Conservation (phyloP, 495 filamentous ascomycete genomes). For the Hyaloscypha variabilis region DNA sequence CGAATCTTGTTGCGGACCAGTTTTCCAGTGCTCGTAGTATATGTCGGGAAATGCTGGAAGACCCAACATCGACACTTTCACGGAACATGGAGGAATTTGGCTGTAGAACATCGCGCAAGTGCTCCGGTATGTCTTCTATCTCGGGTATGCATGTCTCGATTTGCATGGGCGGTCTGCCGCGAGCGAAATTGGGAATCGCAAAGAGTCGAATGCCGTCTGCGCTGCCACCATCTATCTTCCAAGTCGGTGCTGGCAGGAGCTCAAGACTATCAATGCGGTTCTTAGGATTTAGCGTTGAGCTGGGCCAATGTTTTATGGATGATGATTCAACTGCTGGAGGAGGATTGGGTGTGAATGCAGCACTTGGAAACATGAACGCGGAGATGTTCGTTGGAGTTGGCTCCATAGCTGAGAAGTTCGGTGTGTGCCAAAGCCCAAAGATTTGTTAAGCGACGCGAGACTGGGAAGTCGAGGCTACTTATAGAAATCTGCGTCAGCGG, state of each 20-base stretch:
- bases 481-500: too few relatives aligned
- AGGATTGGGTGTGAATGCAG: slow-evolving; percentile 4
- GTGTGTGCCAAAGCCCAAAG: too few relatives aligned
- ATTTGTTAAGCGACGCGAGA: too few relatives aligned
- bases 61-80: neutral
- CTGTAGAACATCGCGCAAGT: neutral
- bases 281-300: slow-evolving; percentile 23
- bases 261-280: slow-evolving; percentile 27
- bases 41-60: slow-evolving; percentile 17
- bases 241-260: neutral
- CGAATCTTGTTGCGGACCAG: slow-evolving; percentile 19
- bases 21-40: slow-evolving; percentile 18
- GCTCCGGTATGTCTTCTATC: neutral
- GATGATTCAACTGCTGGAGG: neutral
- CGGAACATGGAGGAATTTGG: neutral
- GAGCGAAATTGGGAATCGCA: slow-evolving; percentile 22
- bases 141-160: slow-evolving; percentile 26
- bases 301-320: slow-evolving; percentile 3
- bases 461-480: too few relatives aligned
- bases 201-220: slow-evolving; percentile 26
- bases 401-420: too few relatives aligned
- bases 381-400: slow-evolving; percentile 17
- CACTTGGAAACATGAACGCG: slow-evolving; percentile 18
- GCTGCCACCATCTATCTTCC: slow-evolving; percentile 22
- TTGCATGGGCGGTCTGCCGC: slow-evolving; percentile 16